Evolutionary conservation across 169 alveolate genomes (phyloP).

Genomic region (Babesia ovis): DNA sequence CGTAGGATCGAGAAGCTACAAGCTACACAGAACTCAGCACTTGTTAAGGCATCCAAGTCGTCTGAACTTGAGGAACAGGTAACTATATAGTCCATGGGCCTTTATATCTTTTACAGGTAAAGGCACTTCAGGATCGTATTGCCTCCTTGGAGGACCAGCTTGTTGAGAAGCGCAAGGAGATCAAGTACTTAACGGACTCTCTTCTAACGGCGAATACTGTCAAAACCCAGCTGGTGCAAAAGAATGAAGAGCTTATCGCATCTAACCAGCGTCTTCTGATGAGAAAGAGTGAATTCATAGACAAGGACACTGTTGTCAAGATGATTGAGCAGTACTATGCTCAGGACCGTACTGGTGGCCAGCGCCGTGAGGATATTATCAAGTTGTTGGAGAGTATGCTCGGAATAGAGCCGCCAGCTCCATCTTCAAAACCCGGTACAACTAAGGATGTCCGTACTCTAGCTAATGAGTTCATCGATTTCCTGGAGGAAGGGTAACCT

Average conservation of each 20-base stretch:
- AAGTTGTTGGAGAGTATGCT: slow-evolving; percentile 61
- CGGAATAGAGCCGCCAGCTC: slow-evolving; percentile 36
- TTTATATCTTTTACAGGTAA: slow-evolving; percentile 23
- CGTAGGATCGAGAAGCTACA: slow-evolving; percentile 41
- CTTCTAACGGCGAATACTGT: slow-evolving; percentile 48
- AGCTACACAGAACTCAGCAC: slow-evolving; percentile 36
- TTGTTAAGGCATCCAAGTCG: slow-evolving; percentile 28
- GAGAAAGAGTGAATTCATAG: slow-evolving; percentile 59
- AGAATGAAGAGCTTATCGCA: slow-evolving; percentile 64
- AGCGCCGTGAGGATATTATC: slow-evolving; percentile 44
- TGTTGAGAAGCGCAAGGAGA: slow-evolving; percentile 26
- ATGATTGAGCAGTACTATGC: slow-evolving; percentile 58
- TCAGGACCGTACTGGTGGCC: slow-evolving; percentile 40
- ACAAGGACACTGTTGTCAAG: slow-evolving; percentile 50
- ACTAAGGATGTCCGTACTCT: slow-evolving; percentile 27
- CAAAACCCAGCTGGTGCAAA: slow-evolving; percentile 49
- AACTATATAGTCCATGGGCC: neutral
- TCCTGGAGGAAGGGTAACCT: slow-evolving; percentile 44
- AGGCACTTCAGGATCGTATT: slow-evolving; percentile 32
- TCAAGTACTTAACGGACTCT: slow-evolving; percentile 32
- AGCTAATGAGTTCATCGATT: slow-evolving; percentile 56
- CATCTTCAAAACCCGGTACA: neutral
- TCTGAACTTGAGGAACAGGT: slow-evolving; percentile 45
- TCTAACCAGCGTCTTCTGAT: slow-evolving; percentile 49
- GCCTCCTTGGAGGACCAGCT: slow-evolving; percentile 30